Base-by-base conservation (phyloP, 1,284 basidiomycete species). In the Athelia psychrophila region DNA sequence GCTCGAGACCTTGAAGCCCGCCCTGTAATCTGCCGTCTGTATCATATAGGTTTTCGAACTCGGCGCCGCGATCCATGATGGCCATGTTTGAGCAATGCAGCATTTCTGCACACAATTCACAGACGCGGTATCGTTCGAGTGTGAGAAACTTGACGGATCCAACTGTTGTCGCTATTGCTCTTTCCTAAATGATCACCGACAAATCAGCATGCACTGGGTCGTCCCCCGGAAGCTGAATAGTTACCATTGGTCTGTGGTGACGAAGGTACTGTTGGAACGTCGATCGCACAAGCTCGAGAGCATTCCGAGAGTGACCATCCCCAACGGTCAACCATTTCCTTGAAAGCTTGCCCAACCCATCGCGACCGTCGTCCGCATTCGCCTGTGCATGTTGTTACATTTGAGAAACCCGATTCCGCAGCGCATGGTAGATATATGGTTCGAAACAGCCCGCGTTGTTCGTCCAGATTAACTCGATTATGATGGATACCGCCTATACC, bases 391-490 rank as follows among this genome's bases (percentile, higher is more conserved):
- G 84, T 58, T 93, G 91, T 63, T 93, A 91, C 5, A 95, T 81
- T 53, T 88, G 85, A 58, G 97, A 94, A 25, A 98, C 79, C 46
- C 93, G 83, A 65, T 95, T 94, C 47, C 95, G 87, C 42, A 98
- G 73, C 1, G 93, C 95, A 66, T 98, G 94, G 73, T 98, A 97
- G 18, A 98, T 80, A 68, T 96, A 97, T 15, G 95, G 96, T 72
- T 99, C 97, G 64, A 97, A 96, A 68, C 95, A 98, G 68, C 99
- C 96, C 50, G 95, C 96, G 70, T 99, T 99, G 72, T 99, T 99
- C 69, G 98, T 95, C 51, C 97, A 84, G 60, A 99, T 98, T 35
- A 99, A 81, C 68, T 99, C 97, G 61, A 98, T 91, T 57, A 98
- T 80, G 61, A 99, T 85, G 48, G 90, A 89, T 59, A 96, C 90